Conservation (phyloP, 2,329 filamentous ascomycete species). For the Rasamsonia emersonii region DNA sequence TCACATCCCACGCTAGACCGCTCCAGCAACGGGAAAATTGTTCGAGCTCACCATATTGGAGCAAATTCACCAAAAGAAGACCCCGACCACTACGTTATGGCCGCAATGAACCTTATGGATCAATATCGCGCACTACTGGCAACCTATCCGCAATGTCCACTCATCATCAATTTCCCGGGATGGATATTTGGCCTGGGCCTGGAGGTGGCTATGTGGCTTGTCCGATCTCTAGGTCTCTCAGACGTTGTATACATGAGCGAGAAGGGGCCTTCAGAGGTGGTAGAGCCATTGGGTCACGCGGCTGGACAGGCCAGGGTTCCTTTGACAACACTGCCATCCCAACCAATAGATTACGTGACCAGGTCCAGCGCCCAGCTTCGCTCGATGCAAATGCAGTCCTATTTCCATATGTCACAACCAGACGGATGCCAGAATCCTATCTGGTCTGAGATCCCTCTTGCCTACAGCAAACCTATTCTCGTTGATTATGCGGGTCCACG, state of each 20-base stretch:
- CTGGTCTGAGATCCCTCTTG: constrained; percentile 42
- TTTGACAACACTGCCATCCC: constrained; percentile 40
- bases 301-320: constrained; percentile 27
- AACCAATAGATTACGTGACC: constrained; percentile 34
- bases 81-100: constrained; percentile 47
- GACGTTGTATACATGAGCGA: constrained; percentile 48
- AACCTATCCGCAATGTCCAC: constrained; percentile 35
- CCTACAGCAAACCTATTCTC: constrained; percentile 37
- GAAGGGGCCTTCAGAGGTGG: constrained; percentile 36
- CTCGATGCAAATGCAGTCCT: constrained; percentile 53
- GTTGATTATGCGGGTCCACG: constrained; percentile 40
- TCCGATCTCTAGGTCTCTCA: constrained; percentile 39
- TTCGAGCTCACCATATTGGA: constrained; percentile 48
- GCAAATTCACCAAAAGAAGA: constrained; percentile 47
- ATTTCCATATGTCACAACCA: constrained; percentile 44
- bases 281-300: constrained; percentile 32
- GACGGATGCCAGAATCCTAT: constrained; percentile 19
- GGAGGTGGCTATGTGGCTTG: constrained; percentile 39
- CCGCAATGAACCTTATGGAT: constrained; percentile 44
- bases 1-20: constrained; percentile 39
- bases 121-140: constrained; percentile 37
- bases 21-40: constrained; percentile 26
- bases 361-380: constrained; percentile 44
- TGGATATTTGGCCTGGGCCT: constrained; percentile 48
- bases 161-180: constrained; percentile 51